Evolutionary conservation across 345 rosid species (phyloP).

Genomic region (Populus nigra): DNA sequence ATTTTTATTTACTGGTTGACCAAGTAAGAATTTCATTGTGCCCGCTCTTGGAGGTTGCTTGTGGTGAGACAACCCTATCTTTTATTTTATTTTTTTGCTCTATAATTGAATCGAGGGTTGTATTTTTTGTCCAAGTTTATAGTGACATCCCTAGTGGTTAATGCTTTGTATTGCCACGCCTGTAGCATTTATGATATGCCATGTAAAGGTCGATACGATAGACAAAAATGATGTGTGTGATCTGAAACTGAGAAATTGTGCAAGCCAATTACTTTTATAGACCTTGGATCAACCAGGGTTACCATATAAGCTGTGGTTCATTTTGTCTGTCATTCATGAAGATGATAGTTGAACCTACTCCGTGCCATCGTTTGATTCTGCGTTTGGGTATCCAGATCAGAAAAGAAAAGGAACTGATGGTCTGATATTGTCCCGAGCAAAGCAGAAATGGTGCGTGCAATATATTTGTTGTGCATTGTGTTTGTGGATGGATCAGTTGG

Average conservation of each 20-base stretch:
- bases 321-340: background rate
- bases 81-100: background rate
- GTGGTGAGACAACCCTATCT: slow-evolving; percentile 16
- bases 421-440: background rate
- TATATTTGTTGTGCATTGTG: background rate
- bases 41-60: slow-evolving; percentile 8
- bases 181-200: slow-evolving; percentile 13
- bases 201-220: slow-evolving; percentile 10
- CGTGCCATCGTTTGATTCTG: background rate
- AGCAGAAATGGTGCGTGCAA: background rate
- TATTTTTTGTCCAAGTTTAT: slow-evolving; percentile 18
- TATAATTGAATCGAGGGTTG: slow-evolving; percentile 12
- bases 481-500: background rate
- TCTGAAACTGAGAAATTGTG: background rate
- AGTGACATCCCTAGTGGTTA: slow-evolving; percentile 17
- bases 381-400: background rate
- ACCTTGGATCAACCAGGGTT: background rate
- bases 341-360: background rate
- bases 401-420: too few relatives aligned
- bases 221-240: background rate
- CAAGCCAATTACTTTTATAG: background rate
- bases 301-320: background rate
- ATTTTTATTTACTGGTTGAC: slow-evolving; percentile 91
- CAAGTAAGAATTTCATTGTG: slow-evolving; percentile 47
- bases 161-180: slow-evolving; percentile 16